Evolutionary conservation across 2,329 filamentous ascomycete genomes (phyloP).

Genomic region (Alternaria viburni): DNA sequence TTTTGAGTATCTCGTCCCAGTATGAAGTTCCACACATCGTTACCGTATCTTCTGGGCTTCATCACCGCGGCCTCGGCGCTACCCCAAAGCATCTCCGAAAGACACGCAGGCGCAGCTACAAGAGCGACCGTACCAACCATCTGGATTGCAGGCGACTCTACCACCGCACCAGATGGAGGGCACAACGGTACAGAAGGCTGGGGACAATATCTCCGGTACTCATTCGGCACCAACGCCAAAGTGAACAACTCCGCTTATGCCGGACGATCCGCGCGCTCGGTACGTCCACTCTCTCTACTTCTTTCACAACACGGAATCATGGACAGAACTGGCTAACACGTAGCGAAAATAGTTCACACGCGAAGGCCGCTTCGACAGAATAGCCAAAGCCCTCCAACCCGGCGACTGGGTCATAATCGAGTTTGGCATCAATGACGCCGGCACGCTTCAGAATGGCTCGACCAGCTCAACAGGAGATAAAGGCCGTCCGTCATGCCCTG

Average conservation of each 20-base stretch:
- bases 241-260: slow-evolving; percentile 69
- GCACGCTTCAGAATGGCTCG: slow-evolving; percentile 53
- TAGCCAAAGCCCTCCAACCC: slow-evolving; percentile 58
- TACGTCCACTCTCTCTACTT: neutral
- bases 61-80: neutral
- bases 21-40: neutral
- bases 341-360: slow-evolving; percentile 56
- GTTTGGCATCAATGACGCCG: slow-evolving; percentile 70
- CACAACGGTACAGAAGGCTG: slow-evolving; percentile 55
- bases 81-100: neutral
- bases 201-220: slow-evolving; percentile 64
- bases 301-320: no score
- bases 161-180: slow-evolving; percentile 59
- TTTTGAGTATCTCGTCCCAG: neutral
- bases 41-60: neutral
- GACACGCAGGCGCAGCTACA: neutral
- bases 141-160: slow-evolving; percentile 63
- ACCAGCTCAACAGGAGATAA: slow-evolving; percentile 62
- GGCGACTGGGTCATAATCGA: slow-evolving; percentile 72
- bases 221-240: slow-evolving; percentile 47
- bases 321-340: accelerated
- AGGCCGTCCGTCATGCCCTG: slow-evolving; percentile 57
- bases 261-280: slow-evolving; percentile 68
- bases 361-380: slow-evolving; percentile 66
- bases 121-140: neutral